These are phyloP conservation scores for Claviceps pazoutovae DNA, from an alignment of 2,329 filamentous ascomycete species.

Conservation along the genomic window DNA sequence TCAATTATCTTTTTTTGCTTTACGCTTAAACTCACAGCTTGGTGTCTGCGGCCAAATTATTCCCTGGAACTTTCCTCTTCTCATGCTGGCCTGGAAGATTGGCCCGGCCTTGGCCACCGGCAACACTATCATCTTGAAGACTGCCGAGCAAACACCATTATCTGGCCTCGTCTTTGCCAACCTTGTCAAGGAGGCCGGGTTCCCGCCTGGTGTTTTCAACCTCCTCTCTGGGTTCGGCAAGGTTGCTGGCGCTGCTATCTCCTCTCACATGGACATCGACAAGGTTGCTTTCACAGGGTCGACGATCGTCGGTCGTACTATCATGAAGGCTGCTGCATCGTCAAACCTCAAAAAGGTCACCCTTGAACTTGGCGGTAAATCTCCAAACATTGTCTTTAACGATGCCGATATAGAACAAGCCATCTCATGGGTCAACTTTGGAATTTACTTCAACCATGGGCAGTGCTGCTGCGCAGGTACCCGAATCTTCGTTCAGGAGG, in stretches of 20 bases:
- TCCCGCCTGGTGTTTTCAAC: conserved; percentile 67
- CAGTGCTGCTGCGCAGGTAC: conserved; percentile 63
- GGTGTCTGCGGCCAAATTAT: conserved; percentile 81
- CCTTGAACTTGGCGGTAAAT: conserved; percentile 68
- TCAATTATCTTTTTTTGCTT: neutral
- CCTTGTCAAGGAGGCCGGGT: conserved; percentile 61
- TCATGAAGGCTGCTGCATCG: conserved; percentile 67
- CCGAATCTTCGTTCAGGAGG: conserved; percentile 74
- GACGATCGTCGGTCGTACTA: conserved; percentile 55
- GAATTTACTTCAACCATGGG: conserved; percentile 52
- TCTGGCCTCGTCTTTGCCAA: conserved; percentile 51
- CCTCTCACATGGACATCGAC: conserved; percentile 66
- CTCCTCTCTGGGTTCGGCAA: conserved; percentile 67
- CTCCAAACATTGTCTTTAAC: conserved; percentile 66
- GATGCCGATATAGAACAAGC: conserved; percentile 66
- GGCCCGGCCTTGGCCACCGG: conserved; percentile 58
- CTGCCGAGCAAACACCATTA: conserved; percentile 63
- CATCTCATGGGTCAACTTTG: conserved; percentile 65
- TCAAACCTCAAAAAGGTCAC: conserved; percentile 77
- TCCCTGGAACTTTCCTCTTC: conserved; percentile 76
- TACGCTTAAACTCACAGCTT: conserved; percentile 22
- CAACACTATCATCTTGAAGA: conserved; percentile 61
- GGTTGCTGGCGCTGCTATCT: conserved; percentile 61
- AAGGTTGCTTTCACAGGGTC: conserved; percentile 77
- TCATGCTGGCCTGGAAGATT: conserved; percentile 77